Evolutionary conservation across 768 basidiomycete species (phyloP).

Genomic region (Dendrothele bispora): DNA sequence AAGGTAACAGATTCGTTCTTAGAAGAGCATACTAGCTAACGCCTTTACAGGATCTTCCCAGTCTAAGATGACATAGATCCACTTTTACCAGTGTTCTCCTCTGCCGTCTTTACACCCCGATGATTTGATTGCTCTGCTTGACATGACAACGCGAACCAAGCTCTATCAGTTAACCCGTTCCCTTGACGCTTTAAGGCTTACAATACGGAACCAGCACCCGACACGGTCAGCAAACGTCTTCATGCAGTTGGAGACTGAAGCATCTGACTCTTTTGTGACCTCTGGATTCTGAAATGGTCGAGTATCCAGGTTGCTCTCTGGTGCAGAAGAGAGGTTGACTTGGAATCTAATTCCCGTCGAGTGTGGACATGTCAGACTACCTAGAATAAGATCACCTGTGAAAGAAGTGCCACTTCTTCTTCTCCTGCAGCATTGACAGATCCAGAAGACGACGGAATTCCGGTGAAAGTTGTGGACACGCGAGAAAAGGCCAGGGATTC

Average conservation of each 20-base stretch:
- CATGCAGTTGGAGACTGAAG: conserved; percentile 70
- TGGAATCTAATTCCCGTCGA: conserved; percentile 54
- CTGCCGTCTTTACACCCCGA: conserved; percentile 65
- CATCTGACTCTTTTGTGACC: conserved; percentile 53
- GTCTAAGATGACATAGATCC: no score
- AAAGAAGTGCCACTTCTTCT: no score
- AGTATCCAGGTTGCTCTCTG: conserved; percentile 49
- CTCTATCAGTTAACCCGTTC: no score
- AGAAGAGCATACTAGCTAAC: no score
- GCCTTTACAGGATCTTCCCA: no score
- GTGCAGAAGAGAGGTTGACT: conserved; percentile 39
- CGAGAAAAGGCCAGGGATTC: conserved; percentile 28
- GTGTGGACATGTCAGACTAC: conserved; percentile 45
- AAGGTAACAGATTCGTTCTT: no score
- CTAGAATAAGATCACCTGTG: conserved; percentile 39
- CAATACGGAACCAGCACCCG: conserved; percentile 65
- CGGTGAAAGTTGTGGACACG: conserved; percentile 55
- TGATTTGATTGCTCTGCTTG: conserved; percentile 63
- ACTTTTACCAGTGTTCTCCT: no score
- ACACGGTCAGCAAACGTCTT: conserved; percentile 67
- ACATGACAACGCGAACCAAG: conserved; percentile 58
- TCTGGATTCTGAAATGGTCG: conserved; percentile 49
- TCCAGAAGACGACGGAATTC: conserved; percentile 40
- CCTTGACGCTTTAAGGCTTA: conserved; percentile 55
- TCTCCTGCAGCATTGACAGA: conserved; percentile 18